A percentile compares a stretch with the other conserved stretches of the same genome.
These are phyloP conservation scores for Oryza glumipatula DNA, from an alignment of 176 grass and related monocot species.

Conservation along the genomic window DNA sequence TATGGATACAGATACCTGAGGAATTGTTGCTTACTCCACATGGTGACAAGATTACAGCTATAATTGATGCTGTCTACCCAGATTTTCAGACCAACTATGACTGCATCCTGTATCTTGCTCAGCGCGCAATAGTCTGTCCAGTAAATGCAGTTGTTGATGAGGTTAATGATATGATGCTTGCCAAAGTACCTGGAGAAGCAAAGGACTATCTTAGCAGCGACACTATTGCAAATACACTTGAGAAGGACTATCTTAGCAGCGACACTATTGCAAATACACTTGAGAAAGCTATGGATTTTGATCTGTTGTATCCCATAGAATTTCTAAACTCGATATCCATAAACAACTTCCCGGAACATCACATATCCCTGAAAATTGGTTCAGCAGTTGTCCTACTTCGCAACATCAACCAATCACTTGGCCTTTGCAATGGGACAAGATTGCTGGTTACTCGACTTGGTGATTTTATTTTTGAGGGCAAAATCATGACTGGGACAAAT, in stretches of 20 bases:
- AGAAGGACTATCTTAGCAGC: slow-evolving; percentile 12
- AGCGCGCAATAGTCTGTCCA: not conserved
- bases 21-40: not conserved
- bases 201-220: too few species aligned
- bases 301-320: not conserved
- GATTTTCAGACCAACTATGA: not conserved
- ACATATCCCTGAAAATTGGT: not conserved
- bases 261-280: not conserved
- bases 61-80: not conserved
- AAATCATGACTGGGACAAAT: not conserved
- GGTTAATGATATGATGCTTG: not conserved
- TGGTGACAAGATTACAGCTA: too few species aligned
- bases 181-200: accelerated
- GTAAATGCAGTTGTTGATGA: too few species aligned
- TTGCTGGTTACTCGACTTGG: not conserved
- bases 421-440: slow-evolving; percentile 9
- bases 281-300: too few species aligned
- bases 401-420: not conserved
- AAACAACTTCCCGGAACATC: not conserved
- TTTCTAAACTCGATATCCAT: slow-evolving; percentile 11
- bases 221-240: not conserved
- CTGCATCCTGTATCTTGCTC: not conserved
- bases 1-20: not conserved
- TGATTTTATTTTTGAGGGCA: not conserved
- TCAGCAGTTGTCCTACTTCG: not conserved